phyloP scores from a whole-genome alignment of 805 yeast species.

The Wickerhamiella siamensis region DNA sequence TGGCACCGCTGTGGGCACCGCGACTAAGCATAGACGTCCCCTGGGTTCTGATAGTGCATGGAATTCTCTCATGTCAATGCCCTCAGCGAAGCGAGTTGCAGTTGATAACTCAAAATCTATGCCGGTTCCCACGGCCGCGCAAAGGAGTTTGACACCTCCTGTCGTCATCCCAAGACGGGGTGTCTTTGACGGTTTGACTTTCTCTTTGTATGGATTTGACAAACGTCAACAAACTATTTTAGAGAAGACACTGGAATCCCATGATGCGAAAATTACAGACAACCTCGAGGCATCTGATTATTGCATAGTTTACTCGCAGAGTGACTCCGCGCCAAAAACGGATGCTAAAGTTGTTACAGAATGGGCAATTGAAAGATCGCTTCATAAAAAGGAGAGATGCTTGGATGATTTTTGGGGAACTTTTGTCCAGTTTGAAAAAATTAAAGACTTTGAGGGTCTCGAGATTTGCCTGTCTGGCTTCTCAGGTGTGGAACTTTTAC shows the following conservation, averaged over 20 bases:
- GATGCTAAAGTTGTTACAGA: slow-evolving; percentile 42
- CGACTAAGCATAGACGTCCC: neutral
- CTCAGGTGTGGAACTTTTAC: slow-evolving; percentile 61
- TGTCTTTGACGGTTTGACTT: slow-evolving; percentile 32
- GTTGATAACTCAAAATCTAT: neutral
- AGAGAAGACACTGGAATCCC: slow-evolving; percentile 31
- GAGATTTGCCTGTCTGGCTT: slow-evolving; percentile 54
- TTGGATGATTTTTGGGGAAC: slow-evolving; percentile 47
- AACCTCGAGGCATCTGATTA: slow-evolving; percentile 6
- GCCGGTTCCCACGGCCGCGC: neutral
- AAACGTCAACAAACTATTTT: slow-evolving; percentile 28
- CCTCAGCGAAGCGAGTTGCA: neutral
- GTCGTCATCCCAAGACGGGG: slow-evolving; percentile 1
- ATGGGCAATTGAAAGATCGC: slow-evolving; percentile 65
- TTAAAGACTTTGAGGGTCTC: slow-evolving; percentile 19
- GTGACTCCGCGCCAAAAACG: slow-evolving; percentile 17
- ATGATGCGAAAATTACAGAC: slow-evolving; percentile 33
- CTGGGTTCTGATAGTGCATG: neutral
- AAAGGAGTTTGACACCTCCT: too few species aligned
- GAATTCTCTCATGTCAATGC: neutral
- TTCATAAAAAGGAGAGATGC: slow-evolving; percentile 37
- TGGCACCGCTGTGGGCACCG: too few species aligned
- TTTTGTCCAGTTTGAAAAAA: slow-evolving; percentile 22
- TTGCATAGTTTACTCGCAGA: slow-evolving; percentile 19
- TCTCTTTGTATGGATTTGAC: slow-evolving; percentile 32